phyloP scores from a whole-genome alignment of 2,329 filamentous ascomycete species.

The Fusarium solani-melongenae region DNA sequence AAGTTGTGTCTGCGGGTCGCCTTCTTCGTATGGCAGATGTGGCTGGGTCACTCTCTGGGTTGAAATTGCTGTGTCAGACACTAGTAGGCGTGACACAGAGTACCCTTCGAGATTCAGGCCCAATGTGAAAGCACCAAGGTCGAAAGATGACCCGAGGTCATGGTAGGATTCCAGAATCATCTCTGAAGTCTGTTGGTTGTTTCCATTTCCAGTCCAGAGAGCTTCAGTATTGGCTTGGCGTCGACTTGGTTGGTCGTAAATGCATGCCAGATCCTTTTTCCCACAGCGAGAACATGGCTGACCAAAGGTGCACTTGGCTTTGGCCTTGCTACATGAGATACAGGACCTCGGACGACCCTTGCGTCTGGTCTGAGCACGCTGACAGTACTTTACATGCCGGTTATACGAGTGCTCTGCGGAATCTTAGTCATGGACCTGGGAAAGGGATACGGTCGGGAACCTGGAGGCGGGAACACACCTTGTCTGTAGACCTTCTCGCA shows the following conservation, averaged over 20 bases:
- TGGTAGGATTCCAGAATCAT: not conserved
- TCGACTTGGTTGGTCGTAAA: not conserved
- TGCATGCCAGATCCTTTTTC: conserved; percentile 23
- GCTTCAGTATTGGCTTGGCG: accelerated
- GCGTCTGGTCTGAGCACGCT: conserved; percentile 34
- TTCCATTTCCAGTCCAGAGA: accelerated
- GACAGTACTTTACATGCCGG: conserved; percentile 43
- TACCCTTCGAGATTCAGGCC: not conserved
- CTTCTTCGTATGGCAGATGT: not conserved
- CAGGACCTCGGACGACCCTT: conserved; percentile 42
- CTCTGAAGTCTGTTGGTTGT: not conserved
- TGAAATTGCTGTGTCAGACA: not conserved
- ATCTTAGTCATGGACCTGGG: not conserved
- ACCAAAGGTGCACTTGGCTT: conserved; percentile 39
- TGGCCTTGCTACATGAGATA: conserved; percentile 30
- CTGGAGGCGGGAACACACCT: conserved; percentile 8
- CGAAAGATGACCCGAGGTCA: not conserved
- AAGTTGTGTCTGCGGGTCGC: not conserved
- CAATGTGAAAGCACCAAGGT: not conserved
- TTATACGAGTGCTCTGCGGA: conserved; percentile 34
- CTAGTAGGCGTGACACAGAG: not conserved
- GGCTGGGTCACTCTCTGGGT: not conserved
- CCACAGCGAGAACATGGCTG: conserved; percentile 38
- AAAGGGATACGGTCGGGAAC: not conserved
- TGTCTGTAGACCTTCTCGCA: conserved; percentile 37